Conservation (phyloP, 345 rosid genomes). For the Acer campestre region DNA sequence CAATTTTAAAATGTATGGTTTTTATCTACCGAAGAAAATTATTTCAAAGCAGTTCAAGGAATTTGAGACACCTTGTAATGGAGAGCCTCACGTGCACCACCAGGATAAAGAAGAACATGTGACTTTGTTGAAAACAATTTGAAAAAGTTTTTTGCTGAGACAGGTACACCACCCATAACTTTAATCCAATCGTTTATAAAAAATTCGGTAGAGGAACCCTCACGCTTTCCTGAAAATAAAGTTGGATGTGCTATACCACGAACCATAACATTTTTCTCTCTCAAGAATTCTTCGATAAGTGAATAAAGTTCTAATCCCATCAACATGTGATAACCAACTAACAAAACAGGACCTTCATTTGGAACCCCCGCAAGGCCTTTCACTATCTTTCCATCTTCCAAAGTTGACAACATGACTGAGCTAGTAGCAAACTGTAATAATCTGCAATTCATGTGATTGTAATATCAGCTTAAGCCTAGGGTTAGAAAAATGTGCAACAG, state of each 20-base stretch:
- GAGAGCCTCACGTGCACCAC: conserved; percentile 83
- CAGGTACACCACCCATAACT: conserved; percentile 77
- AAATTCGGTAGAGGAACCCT: conserved; percentile 28
- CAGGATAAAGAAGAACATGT: conserved; percentile 83
- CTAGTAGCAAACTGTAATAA: conserved; percentile 38
- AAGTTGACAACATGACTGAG: conserved; percentile 66
- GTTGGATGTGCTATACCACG: conserved; percentile 72
- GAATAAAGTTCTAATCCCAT: conserved; percentile 64
- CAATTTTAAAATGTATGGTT: background rate
- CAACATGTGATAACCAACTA: conserved; percentile 84
- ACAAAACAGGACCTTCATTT: conserved; percentile 72
- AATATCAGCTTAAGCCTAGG: conserved; percentile 6
- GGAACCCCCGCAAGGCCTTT: conserved; percentile 84
- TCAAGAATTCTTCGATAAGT: conserved; percentile 59
- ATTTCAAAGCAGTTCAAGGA: conserved; percentile 3
- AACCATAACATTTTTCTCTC: conserved; percentile 58
- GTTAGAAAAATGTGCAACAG: background rate
- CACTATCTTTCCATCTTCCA: conserved; percentile 71
- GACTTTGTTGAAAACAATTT: conserved; percentile 61
- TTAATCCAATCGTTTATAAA: conserved; percentile 52
- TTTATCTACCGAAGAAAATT: background rate
- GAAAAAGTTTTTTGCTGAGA: conserved; percentile 58
- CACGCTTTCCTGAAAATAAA: conserved; percentile 33
- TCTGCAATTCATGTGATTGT: conserved; percentile 39
- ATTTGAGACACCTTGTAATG: conserved; percentile 61